Evolutionary conservation across 2,329 filamentous ascomycete genomes (phyloP), one percentile per base, ranked within the genome.

Genomic region (Hirsutella minnesotensis): DNA sequence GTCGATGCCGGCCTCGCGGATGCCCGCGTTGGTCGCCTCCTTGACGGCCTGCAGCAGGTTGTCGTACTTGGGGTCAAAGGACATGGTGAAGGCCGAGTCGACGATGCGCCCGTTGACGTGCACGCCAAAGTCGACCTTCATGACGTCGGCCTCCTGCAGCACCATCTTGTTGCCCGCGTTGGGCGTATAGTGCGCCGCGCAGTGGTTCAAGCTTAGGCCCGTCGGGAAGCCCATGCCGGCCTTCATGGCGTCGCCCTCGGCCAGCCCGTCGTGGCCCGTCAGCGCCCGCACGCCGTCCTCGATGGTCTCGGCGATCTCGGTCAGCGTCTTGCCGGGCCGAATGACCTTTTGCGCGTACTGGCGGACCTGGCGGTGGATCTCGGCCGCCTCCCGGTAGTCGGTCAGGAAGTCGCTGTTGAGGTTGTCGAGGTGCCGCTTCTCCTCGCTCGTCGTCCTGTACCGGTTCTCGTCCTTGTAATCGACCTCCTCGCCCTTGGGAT

Each of bases 181-280:
- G 9, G 87, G 87, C 8, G 82, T 89, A 62, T 84, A 94, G 65
- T 94, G 87, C 4, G 87, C 87, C 1, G 86, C 86, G 55, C 84
- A 86, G 59, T 92, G 79, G 65, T 94, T 89, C 51, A 92, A 71
- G 58, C 83, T 88, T 43, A 94, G 68, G 41, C 87, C 87, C 19
- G 82, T 87, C 5, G 87, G 87, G 65, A 94, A 94, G 4, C 85
- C 87, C 75, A 94, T 86, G 43, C 87, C 86, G 27, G 79, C 86
- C 55, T 79, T 77, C 49, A 89, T 66, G 42, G 79, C 81, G 54
- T 94, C 86, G 5, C 87, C 87, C 53, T 88, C 82, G 47, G 82
- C 73, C 36, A 92, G 64, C 8, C 86, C 87, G 51, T 75, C 70
- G 59, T 94, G 85, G 5, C 84, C 86, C 3, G 82, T 82, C 49